Percentiles rank a stretch among this genome's conserved stretches.
Evolutionary conservation across 345 rosid genomes (phyloP).

Genomic region (Lenwebbia sp.): DNA sequence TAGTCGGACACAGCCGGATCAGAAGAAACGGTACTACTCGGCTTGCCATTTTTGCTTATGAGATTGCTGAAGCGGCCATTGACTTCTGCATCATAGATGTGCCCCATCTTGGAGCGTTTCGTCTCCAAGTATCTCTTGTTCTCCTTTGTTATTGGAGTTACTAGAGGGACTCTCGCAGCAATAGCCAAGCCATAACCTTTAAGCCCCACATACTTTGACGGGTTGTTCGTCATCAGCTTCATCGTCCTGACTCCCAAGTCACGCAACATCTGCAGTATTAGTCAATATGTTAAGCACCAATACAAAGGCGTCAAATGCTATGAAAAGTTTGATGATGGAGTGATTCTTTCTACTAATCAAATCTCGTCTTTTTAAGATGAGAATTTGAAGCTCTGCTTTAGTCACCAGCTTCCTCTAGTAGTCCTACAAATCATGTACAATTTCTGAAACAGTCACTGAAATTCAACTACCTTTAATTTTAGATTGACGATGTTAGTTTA

Average conservation of each 20-base stretch:
- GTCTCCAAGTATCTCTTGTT: conserved; percentile 74
- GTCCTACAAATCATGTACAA: neutral
- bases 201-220: conserved; percentile 23
- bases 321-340: neutral
- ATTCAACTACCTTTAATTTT: neutral
- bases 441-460: neutral
- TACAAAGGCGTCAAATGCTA: neutral
- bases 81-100: conserved; percentile 37
- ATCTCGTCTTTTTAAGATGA: neutral
- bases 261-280: conserved; percentile 40
- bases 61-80: conserved; percentile 18
- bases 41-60: conserved; percentile 6
- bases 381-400: neutral
- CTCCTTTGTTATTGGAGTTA: conserved; percentile 56
- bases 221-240: conserved; percentile 89
- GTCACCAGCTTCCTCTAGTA: neutral
- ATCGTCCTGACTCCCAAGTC: conserved; percentile 79
- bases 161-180: conserved; percentile 58
- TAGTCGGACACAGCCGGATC: neutral
- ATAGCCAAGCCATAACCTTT: conserved; percentile 69
- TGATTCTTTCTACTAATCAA: neutral
- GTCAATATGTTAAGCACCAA: neutral
- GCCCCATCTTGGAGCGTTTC: conserved; percentile 72
- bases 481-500: neutral
- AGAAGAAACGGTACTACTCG: neutral